A percentile compares a stretch with the other conserved stretches of the same genome.
Conservation (phyloP, 176 grass and related monocot species). For the Eremochloa ophiuroides region DNA sequence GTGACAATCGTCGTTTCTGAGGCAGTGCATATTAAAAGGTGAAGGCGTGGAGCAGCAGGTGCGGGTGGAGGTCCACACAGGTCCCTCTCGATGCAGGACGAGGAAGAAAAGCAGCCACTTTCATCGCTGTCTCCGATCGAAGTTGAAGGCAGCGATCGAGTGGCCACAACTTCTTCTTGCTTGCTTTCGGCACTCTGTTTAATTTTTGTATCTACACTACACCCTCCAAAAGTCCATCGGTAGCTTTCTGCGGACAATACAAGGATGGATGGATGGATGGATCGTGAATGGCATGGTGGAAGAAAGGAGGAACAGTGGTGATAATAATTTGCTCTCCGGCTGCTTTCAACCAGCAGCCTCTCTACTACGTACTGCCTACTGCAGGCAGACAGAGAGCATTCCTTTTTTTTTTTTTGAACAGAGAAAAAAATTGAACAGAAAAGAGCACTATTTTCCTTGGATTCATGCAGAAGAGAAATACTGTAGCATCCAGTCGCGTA, state of each 20-base stretch:
- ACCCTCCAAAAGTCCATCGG: neutral
- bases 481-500: no score
- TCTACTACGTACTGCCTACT: neutral
- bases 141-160: neutral
- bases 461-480: neutral
- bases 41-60: no score
- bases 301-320: neutral
- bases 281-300: neutral
- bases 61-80: neutral
- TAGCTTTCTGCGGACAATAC: slow-evolving; percentile 14
- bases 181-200: neutral
- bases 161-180: slow-evolving; percentile 9
- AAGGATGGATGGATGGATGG: neutral
- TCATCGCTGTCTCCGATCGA: slow-evolving; percentile 3
- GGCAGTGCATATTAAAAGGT: no score
- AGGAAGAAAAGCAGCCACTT: slow-evolving; percentile 18
- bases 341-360: neutral
- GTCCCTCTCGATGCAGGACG: neutral
- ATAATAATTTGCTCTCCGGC: neutral
- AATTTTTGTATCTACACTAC: neutral
- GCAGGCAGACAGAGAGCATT: neutral
- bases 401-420: no score
- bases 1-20: no score
- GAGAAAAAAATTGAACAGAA: no score
- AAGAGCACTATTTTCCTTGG: neutral